Evolutionary conservation across 768 basidiomycete genomes (phyloP), one percentile per base, ranked within the genome.

Genomic region (Trametes maxima): DNA sequence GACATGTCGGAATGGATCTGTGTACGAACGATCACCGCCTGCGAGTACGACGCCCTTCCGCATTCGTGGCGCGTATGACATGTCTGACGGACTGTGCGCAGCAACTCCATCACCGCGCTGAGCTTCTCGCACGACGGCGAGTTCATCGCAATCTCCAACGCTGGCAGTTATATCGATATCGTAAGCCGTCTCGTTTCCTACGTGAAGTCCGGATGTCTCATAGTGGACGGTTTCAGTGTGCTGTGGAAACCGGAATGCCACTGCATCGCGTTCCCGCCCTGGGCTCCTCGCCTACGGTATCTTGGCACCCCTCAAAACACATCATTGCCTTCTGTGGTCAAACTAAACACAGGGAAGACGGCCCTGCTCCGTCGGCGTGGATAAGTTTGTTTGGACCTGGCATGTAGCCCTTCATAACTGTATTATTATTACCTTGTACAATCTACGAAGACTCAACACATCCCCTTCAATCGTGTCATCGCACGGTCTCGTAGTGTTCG

Each of bases 61-160:
- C 33, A 1, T 25, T 36, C 35, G 7, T 33, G n/a, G 40, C 44
- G 37, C 33, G 40, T 43, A 54, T 21, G 47, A 19, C 59, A 43
- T 48, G 44, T 35, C n/a, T 61, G 55, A 54, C 24, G 13, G 58
- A 14, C 5, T 33, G n/a, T 19, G 10, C 48, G n/a, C 24, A 92
- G 91, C 57, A 78, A 91, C 69, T 80, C 85, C 21, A 89, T 92
- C 67, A 89, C 83, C 61, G 81, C 82, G 19, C 73, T 92, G 19
- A 90, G 87, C 70, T 94, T 92, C 79, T 92, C 90, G 13, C 80
- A 87, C 64, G 91, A 93, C 65, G 91, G 91, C 36, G 91, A 94
- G 77, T 93, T 87, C 68, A 73, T 93, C 47, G 91, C 91, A 17
- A 86, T 92, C 51, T 87, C 90, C 10, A 89, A 79, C 62, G 79